Evolutionary conservation across 2,329 filamentous ascomycete genomes (phyloP), one percentile per base, ranked within the genome.

Genomic region (Pezicula radicicola): DNA sequence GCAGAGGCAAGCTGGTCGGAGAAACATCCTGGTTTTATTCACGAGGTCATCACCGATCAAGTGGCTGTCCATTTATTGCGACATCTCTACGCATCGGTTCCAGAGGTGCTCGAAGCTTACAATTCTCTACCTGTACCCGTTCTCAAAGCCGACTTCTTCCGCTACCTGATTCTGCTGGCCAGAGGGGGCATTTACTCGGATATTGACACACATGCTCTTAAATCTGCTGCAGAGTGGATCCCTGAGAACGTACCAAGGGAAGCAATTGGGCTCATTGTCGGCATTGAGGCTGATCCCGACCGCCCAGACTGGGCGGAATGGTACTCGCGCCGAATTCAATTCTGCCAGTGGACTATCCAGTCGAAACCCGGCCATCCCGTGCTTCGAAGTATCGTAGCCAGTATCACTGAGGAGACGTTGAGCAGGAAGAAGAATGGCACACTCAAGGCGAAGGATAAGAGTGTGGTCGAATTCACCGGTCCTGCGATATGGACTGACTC

Each of bases 291-390:
- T 4, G 94, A 99, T 66, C 91, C 94, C 0, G 91, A 97, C 70
- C 84, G 94, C 45, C 81, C 83, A 3, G 94, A 99, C 69, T 99
- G 94, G 94, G 80, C 84, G 35, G 77, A 96, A 1, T 97, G 93
- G 94, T 99, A 97, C 75, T 94, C 91, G 57, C 88, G 94, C 54
- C 84, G 93, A 57, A 92, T 99, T 55, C 94, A 97, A 68, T 97
- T 99, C 72, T 99, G 94, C 73, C 94, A 99, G 70, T 99, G 94
- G 94, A 99, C 94, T 1, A 97, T 99, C 57, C 93, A 97, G 71
- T 77, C 89, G 52, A 99, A 99, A 71, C 88, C 93, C 0, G 94
- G 94, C 10, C 94, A 99, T 68, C 94, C 94, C 0, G 84, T 96
- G 12, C 79, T 99, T 53, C 84, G 92, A 56, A 90, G 97, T 55